A percentile compares a stretch with the other conserved stretches of the same genome.
Conservation (phyloP, 495 filamentous ascomycete genomes). For the Pseudomonodictys pantanalensis region DNA sequence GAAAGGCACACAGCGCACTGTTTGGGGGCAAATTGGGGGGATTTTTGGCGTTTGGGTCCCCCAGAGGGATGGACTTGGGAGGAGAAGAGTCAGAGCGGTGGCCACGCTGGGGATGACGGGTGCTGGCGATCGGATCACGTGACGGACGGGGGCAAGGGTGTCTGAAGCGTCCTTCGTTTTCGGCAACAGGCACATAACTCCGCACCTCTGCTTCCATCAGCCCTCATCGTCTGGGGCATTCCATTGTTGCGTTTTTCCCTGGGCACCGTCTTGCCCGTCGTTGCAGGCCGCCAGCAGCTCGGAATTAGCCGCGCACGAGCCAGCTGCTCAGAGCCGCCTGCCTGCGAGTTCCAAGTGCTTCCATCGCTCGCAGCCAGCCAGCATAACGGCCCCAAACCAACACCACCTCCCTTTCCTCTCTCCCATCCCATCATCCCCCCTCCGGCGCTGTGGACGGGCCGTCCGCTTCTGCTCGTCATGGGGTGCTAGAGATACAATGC, state of each 20-base stretch:
- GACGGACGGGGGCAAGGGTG: background rate
- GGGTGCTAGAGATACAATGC: conserved; percentile 16
- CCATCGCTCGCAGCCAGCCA: conserved; percentile 10
- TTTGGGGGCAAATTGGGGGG: conserved; percentile 6
- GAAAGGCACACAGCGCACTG: background rate
- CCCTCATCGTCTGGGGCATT: too few relatives aligned
- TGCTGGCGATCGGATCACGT: conserved; percentile 10
- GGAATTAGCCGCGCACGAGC: background rate
- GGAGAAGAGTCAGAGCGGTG: conserved; percentile 24
- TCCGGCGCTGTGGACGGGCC: background rate
- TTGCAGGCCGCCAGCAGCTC: background rate
- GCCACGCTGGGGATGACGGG: background rate
- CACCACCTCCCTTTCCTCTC: background rate
- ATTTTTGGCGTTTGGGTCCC: conserved; percentile 28
- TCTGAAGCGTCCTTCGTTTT: conserved; percentile 1
- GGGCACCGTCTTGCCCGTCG: background rate
- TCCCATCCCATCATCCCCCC: background rate
- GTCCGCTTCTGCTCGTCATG: conserved; percentile 14
- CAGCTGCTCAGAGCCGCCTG: background rate
- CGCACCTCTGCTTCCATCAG: too few relatives aligned
- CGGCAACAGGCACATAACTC: background rate
- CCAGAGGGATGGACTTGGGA: conserved; percentile 28
- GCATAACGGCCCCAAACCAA: background rate
- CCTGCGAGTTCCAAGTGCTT: conserved; percentile 13
- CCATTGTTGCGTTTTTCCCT: too few relatives aligned